phyloP scores from a whole-genome alignment of 2,329 filamentous ascomycete genomes.

The Diaporthe citrichinensis region DNA sequence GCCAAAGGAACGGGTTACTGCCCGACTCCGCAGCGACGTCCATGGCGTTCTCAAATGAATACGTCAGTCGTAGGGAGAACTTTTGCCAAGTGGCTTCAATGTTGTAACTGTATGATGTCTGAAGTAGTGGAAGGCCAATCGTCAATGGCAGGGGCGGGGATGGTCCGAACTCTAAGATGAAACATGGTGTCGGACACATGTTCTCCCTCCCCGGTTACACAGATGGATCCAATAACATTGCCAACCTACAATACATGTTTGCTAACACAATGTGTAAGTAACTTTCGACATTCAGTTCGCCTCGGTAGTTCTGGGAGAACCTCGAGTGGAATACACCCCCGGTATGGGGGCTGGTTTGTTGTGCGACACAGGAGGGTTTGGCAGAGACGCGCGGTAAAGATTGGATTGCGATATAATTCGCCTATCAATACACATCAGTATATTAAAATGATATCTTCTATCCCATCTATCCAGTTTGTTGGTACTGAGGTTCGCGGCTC shows the following conservation, averaged over 20 bases:
- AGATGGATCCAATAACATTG: background rate
- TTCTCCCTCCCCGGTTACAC: background rate
- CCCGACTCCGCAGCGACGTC: constrained; percentile 13
- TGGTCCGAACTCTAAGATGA: constrained; percentile 8
- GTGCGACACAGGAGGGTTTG: background rate
- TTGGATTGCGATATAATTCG: background rate
- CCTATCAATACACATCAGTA: background rate
- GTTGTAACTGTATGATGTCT: background rate
- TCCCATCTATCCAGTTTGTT: background rate
- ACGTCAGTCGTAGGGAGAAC: too few species aligned
- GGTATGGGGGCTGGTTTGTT: background rate
- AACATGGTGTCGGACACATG: background rate
- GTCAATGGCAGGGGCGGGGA: background rate
- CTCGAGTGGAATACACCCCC: background rate
- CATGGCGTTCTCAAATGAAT: constrained; percentile 6
- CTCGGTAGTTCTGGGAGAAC: too few species aligned
- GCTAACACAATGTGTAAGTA: background rate
- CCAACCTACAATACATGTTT: background rate
- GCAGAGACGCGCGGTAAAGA: background rate
- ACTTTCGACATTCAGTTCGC: background rate
- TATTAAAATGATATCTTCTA: background rate
- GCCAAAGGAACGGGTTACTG: constrained; percentile 29
- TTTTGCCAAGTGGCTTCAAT: background rate
- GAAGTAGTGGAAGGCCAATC: background rate
- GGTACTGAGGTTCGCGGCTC: background rate